Conservation (phyloP, 2,329 filamentous ascomycete species). For the Fusarium sp. region DNA sequence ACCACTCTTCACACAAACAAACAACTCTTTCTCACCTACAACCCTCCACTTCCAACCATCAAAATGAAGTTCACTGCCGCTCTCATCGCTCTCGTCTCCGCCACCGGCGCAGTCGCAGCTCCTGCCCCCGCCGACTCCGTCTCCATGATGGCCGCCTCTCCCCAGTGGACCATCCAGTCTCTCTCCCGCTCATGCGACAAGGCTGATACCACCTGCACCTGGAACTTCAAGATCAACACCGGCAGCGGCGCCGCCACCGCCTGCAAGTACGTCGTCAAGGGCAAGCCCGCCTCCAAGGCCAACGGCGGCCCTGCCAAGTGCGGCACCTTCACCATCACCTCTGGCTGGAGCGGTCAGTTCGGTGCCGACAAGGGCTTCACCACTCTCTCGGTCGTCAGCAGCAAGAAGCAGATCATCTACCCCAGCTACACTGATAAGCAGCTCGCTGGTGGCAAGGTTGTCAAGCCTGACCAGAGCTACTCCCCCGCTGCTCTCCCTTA, state of each 20-base stretch:
- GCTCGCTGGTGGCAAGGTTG: constrained; percentile 55
- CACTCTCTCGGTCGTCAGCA: constrained; percentile 59
- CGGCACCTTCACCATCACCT: constrained; percentile 61
- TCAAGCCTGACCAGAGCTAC: constrained; percentile 61
- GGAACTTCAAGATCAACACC: constrained; percentile 57
- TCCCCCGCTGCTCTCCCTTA: constrained; percentile 43
- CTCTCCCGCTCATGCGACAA: constrained; percentile 54
- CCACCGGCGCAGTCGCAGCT: constrained; percentile 48
- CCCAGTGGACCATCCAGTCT: constrained; percentile 55
- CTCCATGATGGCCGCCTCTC: constrained; percentile 53
- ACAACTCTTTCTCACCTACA: not conserved
- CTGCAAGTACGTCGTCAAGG: constrained; percentile 46
- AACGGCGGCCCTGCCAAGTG: constrained; percentile 55
- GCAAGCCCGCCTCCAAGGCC: constrained; percentile 48
- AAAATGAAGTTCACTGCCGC: constrained; percentile 57
- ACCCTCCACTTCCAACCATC: constrained; percentile 19
- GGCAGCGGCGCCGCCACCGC: constrained; percentile 52
- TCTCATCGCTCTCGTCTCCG: constrained; percentile 47
- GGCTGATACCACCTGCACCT: constrained; percentile 54
- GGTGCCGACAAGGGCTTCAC: constrained; percentile 63
- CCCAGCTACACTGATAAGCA: constrained; percentile 64
- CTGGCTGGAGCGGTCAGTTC: constrained; percentile 66
- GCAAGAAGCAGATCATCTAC: constrained; percentile 57
- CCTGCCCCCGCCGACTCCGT: constrained; percentile 43
- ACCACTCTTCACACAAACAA: constrained; percentile 1